phyloP scores from a whole-genome alignment of 805 yeast species.

The Schwanniomyces yamadae region DNA sequence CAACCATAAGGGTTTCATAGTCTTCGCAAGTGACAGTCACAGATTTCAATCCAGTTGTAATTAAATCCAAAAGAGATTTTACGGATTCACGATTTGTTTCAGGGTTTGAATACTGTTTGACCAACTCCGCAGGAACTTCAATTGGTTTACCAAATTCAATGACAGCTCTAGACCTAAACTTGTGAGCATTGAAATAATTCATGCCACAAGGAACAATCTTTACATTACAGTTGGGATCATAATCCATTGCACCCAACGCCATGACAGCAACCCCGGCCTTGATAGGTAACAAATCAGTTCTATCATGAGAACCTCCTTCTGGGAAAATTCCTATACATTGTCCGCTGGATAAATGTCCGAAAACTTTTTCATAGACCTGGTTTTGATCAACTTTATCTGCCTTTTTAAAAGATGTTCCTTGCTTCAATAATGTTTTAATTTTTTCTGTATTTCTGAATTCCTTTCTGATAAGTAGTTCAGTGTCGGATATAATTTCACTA shows the following conservation, averaged over 20 bases:
- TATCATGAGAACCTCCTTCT: constrained; percentile 97
- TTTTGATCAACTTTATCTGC: constrained; percentile 89
- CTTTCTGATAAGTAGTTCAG: constrained; percentile 63
- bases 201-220: constrained; percentile 95
- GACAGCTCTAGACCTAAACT: constrained; percentile 92
- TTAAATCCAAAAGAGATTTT: constrained; percentile 62
- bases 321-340: constrained; percentile 92
- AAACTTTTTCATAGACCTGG: constrained; percentile 78
- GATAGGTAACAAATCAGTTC: constrained; percentile 85
- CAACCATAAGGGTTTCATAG: constrained; percentile 82
- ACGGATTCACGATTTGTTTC: constrained; percentile 73
- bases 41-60: constrained; percentile 71
- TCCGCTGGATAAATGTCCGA: constrained; percentile 76
- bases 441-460: constrained; percentile 60
- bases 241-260: constrained; percentile 93
- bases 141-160: constrained; percentile 92
- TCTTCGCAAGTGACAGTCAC: constrained; percentile 90
- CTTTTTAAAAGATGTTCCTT: constrained; percentile 60
- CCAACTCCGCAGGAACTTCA: constrained; percentile 54
- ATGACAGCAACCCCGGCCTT: constrained; percentile 97
- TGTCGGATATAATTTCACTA: constrained; percentile 65
- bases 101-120: constrained; percentile 63
- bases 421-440: constrained; percentile 41
- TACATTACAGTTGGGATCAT: constrained; percentile 71
- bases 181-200: constrained; percentile 96